Evolutionary conservation across 768 basidiomycete genomes (phyloP), one percentile per base, ranked within the genome.

Genomic region (Royoungia palumana): DNA sequence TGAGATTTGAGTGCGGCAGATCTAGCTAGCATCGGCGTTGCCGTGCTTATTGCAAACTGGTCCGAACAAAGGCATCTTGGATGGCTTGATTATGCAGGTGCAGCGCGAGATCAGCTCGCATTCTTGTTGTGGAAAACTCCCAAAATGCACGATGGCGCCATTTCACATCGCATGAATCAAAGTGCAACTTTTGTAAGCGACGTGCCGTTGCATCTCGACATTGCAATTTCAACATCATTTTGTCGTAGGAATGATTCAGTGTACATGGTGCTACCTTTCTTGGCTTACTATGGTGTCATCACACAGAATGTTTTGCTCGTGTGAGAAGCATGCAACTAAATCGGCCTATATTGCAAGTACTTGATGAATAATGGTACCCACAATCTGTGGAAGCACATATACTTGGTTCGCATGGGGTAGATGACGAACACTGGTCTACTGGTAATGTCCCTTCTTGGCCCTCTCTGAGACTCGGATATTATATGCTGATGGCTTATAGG

Each of bases 281-380:
- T 94, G 9, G 89, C 91, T 0, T 92, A 90, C 66, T 91, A 90
- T 62, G 93, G 87, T n/a, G n/a, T n/a, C n/a, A n/a, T n/a, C n/a
- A n/a, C n/a, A n/a, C n/a, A n/a, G n/a, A n/a, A n/a, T n/a, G n/a
- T n/a, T n/a, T n/a, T n/a, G n/a, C n/a, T n/a, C n/a, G n/a, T n/a
- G n/a, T n/a, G n/a, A n/a, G n/a, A n/a, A n/a, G n/a, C n/a, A n/a
- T n/a, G n/a, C n/a, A n/a, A n/a, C n/a, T n/a, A n/a, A n/a, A n/a
- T n/a, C 34, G 79, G 70, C 37, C 68, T 92, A 0, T 94, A 94
- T 61, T 75, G 90, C 13, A 69, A 74, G 5, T 77, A 87, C 51
- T 72, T 94, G 2, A 73, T 69, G 1, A 82, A 89, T 61, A 46
- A 61, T 0, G 59, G 61, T 0, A 74, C 78, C 0, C 61, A 69